Evolutionary conservation across 2,329 filamentous ascomycete species (phyloP), one percentile per base, ranked within the genome.

Genomic region (Cladophialophora carrionii): DNA sequence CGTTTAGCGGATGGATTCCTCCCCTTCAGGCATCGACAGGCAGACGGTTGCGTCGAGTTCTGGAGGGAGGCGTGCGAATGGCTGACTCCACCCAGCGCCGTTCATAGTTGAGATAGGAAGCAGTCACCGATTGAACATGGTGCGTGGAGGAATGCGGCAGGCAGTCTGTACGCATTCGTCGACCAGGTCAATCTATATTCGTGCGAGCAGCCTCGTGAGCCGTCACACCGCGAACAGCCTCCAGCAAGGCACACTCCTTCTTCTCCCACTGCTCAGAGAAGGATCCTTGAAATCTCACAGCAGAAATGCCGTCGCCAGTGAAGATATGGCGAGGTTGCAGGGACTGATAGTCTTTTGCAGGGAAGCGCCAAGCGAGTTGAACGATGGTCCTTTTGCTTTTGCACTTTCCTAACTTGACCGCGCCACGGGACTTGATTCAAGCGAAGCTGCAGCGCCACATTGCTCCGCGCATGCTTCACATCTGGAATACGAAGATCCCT

Each of bases 21-120:
- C 9, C 57, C 57, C 4, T 57, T 65, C 37, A 43, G 34, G 34
- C 48, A 57, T 46, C 63, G 63, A 24, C 63, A 65, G 26, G 63
- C 57, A 17, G 24, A 56, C 24, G 57, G 37, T 26, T 65, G 63
- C 34, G 24, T 17, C 4, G n/a, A 53, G 32, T 32, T 65, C 43
- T 65, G 63, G 63, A 56, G 12, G n/a, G 59, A 62, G 43, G 59
- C 32, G 9, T 62, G 49, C 59, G 22, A 26, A 22, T 56, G 59
- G 59, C 14, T 61, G 56, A 41, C 56, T 12, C 17, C 48, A 7
- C 14, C 22, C 22, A 24, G 10, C 5, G 0, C 1, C 9, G 20
- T 51, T 4, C 20, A 51, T 5, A 20, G 48, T 17, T 51, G 17
- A 51, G 24, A 51, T 8, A 3, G 37, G 37, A 12, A 4, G 14